Evolutionary conservation across 305 asterid species (phyloP).

Genomic region (Solanum hybrid): DNA sequence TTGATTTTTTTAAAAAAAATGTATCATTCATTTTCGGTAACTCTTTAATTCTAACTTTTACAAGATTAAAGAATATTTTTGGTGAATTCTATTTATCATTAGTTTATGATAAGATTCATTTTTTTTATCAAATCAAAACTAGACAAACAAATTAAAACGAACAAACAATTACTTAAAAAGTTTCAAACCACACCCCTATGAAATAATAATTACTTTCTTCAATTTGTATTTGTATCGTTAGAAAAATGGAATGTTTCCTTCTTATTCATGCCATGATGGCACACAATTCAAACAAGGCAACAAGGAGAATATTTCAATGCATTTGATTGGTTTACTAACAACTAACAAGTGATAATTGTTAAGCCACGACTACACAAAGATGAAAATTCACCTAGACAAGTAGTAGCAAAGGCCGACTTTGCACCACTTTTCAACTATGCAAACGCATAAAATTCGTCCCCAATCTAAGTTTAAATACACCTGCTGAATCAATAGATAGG

Average conservation of each 20-base stretch:
- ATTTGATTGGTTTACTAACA: background rate
- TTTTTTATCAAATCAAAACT: no score
- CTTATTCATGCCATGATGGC: background rate
- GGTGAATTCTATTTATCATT: background rate
- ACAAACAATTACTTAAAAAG: no score
- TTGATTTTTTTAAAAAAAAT: background rate
- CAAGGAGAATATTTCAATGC: background rate
- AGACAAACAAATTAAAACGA: no score
- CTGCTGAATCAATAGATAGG: no score
- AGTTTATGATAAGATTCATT: background rate
- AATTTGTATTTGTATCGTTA: background rate
- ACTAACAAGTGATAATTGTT: background rate
- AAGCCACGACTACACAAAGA: background rate
- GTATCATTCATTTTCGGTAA: fast-evolving
- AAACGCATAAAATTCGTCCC: background rate
- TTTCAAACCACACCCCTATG: background rate
- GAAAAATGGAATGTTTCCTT: background rate
- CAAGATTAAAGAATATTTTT: background rate
- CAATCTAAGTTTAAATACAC: background rate
- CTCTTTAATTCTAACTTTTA: background rate
- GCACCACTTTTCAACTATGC: background rate
- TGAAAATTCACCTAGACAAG: background rate
- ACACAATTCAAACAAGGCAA: background rate
- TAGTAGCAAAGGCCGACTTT: background rate
- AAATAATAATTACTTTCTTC: background rate